A percentile compares a stretch with the other conserved stretches of the same genome.
phyloP scores from a whole-genome alignment of 441 rosid species.

The Populus trichocarpa region DNA sequence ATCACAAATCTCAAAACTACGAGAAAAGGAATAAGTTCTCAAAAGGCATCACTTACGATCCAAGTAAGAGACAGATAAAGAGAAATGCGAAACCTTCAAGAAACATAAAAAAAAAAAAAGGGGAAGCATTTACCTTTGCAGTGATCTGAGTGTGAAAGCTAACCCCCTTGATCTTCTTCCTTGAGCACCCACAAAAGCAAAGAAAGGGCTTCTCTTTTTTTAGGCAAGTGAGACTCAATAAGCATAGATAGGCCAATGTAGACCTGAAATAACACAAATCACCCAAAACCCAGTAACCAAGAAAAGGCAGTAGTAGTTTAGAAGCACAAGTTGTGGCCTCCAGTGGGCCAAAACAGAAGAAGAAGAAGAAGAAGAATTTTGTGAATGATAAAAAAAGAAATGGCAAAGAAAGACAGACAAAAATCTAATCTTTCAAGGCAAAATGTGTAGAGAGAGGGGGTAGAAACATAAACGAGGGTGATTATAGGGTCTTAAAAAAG shows the following conservation, averaged over 20 bases:
- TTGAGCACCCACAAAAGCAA: conserved; percentile 38
- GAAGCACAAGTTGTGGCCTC: conserved; percentile 30
- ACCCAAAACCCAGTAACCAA: conserved; percentile 29
- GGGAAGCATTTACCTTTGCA: conserved; percentile 41
- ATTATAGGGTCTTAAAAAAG: conserved; percentile 5
- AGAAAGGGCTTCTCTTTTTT: conserved; percentile 27
- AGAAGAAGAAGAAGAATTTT: neutral
- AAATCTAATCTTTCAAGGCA: conserved; percentile 33
- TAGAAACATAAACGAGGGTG: conserved; percentile 10
- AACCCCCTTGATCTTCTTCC: conserved; percentile 52
- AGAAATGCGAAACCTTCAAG: conserved; percentile 20
- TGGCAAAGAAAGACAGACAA: conserved; percentile 34
- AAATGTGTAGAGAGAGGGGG: conserved; percentile 22
- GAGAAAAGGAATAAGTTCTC: conserved; percentile 17
- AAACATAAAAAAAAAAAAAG: conserved; percentile 3
- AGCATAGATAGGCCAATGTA: conserved; percentile 45
- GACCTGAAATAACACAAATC: conserved; percentile 35
- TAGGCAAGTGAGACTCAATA: conserved; percentile 35
- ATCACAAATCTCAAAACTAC: conserved; percentile 14
- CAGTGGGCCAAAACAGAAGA: conserved; percentile 22
- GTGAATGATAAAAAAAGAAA: conserved; percentile 22
- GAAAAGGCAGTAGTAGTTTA: conserved; percentile 30
- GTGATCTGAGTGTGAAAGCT: conserved; percentile 28
- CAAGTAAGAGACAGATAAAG: conserved; percentile 48
- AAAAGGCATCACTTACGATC: conserved; percentile 60